Evolutionary conservation across 2,329 filamentous ascomycete genomes (phyloP), one percentile per base, ranked within the genome.

Genomic region (Apiospora marii): DNA sequence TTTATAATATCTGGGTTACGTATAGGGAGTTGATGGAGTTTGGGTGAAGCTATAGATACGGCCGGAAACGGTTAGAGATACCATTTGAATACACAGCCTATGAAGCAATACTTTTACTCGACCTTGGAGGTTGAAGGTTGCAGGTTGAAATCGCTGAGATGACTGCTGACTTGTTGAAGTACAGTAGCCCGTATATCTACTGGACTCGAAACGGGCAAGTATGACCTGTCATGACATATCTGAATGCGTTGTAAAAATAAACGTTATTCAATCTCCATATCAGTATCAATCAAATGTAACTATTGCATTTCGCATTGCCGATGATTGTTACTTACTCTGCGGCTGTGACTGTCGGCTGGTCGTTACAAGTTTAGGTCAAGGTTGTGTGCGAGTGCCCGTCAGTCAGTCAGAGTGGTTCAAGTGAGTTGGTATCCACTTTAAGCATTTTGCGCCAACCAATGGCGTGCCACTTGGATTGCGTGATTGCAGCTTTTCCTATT

Each of bases 391-490:
- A 51, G n/a, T 27, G n/a, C n/a, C n/a, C n/a, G 48, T 49, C 22
- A n/a, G 30, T 13, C n/a, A 7, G 24, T 58, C 24, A 30, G 51
- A 30, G 51, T 51, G 51, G 10, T 7, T 41, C 37, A 10, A 49
- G 19, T n/a, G 46, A 64, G 34, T 64, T n/a, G 34, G 3, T n/a
- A 4, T 22, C 58, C 67, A 44, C 67, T 68, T 68, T 68, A 68
- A 44, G 8, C 19, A 34, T 13, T 5, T 7, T 4, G 1, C 19
- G n/a, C 4, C 13, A 68, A 43, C 67, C 67, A 68, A 68, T 68
- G 67, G 44, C 27, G n/a, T 34, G 67, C 14, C 43, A 34, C 19
- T 68, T 48, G 67, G n/a, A 68, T 68, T 68, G 67, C 67, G 67
- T 68, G 67, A 68, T 68, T 46, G 41, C 27, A 48, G 67, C 67